Conservation (phyloP, 192 early-diverging fungal genomes). For the Haplosporangium gracile region DNA sequence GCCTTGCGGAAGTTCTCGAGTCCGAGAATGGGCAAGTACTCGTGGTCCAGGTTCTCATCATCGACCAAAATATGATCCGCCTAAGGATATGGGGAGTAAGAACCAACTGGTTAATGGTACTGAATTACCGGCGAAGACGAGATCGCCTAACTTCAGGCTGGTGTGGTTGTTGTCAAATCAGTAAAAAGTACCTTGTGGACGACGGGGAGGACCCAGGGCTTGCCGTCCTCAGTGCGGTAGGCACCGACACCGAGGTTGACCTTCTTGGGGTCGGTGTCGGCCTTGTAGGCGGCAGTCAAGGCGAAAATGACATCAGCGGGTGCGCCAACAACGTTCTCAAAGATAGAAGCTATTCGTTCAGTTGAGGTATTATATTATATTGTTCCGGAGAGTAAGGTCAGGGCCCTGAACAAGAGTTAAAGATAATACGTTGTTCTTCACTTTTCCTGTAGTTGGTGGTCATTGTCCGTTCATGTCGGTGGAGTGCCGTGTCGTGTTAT, state of each 20-base stretch:
- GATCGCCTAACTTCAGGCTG: not conserved
- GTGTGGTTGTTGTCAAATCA: not conserved
- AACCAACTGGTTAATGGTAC: not conserved
- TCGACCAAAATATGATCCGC: constrained; percentile 81
- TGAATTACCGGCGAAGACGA: not conserved
- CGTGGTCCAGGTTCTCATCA: constrained; percentile 86
- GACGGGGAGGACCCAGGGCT: constrained; percentile 96
- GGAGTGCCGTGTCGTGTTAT: not conserved
- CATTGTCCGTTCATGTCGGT: not conserved
- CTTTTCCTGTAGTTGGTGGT: not conserved
- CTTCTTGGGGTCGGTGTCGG: constrained; percentile 83
- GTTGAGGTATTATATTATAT: not conserved
- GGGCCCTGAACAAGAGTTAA: not conserved
- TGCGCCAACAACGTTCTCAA: constrained; percentile 68
- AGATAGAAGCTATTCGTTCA: constrained; percentile 56
- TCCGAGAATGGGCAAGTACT: constrained; percentile 94
- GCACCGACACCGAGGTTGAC: constrained; percentile 97
- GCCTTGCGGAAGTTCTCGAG: constrained; percentile 82
- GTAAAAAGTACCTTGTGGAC: constrained; percentile 80
- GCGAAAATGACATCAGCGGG: constrained; percentile 94
- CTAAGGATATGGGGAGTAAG: constrained; percentile 36
- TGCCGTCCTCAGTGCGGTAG: constrained; percentile 91
- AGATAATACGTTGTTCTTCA: not conserved
- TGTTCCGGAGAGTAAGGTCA: not conserved
- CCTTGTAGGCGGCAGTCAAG: constrained; percentile 86